Evolutionary conservation across 139 green algal species (phyloP).

Genomic region (Microglena sp.): DNA sequence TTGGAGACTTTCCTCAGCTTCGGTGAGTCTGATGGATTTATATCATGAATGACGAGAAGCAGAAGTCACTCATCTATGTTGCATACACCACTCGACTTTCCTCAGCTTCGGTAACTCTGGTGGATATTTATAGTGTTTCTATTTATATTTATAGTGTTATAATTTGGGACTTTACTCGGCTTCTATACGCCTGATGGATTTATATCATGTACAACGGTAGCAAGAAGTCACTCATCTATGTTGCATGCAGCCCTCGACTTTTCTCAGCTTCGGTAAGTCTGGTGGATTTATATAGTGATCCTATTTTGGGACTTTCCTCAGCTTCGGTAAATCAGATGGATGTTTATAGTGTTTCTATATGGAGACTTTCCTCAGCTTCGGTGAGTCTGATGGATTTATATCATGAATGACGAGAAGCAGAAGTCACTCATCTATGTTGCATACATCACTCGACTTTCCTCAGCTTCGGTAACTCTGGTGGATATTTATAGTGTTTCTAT

Average conservation of each 20-base stretch:
- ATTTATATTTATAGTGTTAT: too few relatives aligned
- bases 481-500: too few relatives aligned
- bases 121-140: too few relatives aligned
- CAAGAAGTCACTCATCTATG: conserved; percentile 51
- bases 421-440: neutral
- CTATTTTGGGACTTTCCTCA: too few relatives aligned
- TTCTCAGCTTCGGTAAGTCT: conserved; percentile 30
- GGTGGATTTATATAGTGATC: neutral
- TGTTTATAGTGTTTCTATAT: neutral
- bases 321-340: too few relatives aligned
- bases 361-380: neutral
- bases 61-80: neutral
- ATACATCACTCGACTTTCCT: too few relatives aligned
- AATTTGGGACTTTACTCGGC: too few relatives aligned
- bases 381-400: neutral
- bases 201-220: conserved; percentile 61
- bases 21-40: neutral
- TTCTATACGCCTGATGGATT: too few relatives aligned
- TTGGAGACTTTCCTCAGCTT: neutral
- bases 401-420: neutral
- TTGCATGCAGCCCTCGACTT: conserved; percentile 63
- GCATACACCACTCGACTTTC: too few relatives aligned
- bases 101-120: too few relatives aligned
- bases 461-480: too few relatives aligned
- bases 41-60: neutral